Evolutionary conservation across 352 stramenopile species (phyloP).

Genomic region (Phytopythium cucurbitacearum): DNA sequence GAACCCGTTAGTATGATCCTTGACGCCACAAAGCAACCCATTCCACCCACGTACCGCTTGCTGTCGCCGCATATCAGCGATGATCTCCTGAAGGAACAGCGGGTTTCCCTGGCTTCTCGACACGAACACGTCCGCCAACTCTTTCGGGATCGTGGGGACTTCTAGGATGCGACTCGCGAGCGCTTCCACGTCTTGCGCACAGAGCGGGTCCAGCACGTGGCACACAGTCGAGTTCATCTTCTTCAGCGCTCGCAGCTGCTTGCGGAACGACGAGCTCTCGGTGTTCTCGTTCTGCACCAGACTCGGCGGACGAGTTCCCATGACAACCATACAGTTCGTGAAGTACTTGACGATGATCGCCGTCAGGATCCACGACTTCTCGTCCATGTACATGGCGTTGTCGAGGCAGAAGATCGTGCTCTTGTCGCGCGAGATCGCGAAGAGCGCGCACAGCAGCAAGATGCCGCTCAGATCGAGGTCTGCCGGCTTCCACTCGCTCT

Average conservation of each 20-base stretch:
- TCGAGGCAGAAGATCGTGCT: constrained; percentile 77
- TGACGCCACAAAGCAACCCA: background rate
- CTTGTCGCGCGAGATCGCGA: constrained; percentile 69
- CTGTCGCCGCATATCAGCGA: constrained; percentile 74
- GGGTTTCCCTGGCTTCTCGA: constrained; percentile 79
- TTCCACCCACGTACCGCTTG: constrained; percentile 41
- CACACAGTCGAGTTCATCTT: constrained; percentile 47
- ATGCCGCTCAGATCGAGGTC: constrained; percentile 74
- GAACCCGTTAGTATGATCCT: background rate
- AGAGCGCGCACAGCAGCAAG: constrained; percentile 67
- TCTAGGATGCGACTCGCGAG: constrained; percentile 65
- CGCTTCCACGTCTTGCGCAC: constrained; percentile 45
- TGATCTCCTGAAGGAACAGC: constrained; percentile 82
- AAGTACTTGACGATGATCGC: constrained; percentile 85
- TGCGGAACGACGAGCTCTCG: constrained; percentile 70
- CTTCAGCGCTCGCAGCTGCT: constrained; percentile 72
- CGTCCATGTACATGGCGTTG: constrained; percentile 86
- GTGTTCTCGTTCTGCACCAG: constrained; percentile 62
- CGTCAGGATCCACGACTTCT: constrained; percentile 80
- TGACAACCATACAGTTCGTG: constrained; percentile 76
- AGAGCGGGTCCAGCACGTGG: constrained; percentile 49
- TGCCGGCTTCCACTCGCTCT: constrained; percentile 52
- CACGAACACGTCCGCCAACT: constrained; percentile 63
- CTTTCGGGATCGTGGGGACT: constrained; percentile 46
- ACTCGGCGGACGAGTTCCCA: constrained; percentile 68